phyloP scores from a whole-genome alignment of 345 rosid genomes.

The Erysimum cheiranthoides region DNA sequence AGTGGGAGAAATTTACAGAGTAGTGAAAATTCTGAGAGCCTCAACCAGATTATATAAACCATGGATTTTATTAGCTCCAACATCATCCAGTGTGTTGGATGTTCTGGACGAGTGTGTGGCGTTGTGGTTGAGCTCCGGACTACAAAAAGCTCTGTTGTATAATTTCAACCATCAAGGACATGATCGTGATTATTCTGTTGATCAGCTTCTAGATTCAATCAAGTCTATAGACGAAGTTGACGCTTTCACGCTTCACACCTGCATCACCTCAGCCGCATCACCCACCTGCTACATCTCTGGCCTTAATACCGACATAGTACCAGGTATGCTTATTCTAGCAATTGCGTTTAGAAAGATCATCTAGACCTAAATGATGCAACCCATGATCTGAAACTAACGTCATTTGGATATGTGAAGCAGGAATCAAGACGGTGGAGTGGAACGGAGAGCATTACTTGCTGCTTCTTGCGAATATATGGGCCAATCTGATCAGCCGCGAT shows the following conservation, averaged over 20 bases:
- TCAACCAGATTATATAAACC: conserved; percentile 74
- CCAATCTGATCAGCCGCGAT: conserved; percentile 59
- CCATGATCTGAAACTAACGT: not conserved
- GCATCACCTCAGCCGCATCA: conserved; percentile 56
- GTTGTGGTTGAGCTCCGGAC: conserved; percentile 79
- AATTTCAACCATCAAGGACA: conserved; percentile 46
- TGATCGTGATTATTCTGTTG: conserved; percentile 33
- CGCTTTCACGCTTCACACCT: conserved; percentile 47
- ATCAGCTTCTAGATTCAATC: conserved; percentile 58
- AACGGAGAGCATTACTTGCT: conserved; percentile 62
- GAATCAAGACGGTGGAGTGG: conserved; percentile 69
- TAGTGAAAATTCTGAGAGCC: conserved; percentile 63
- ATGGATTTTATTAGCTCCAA: conserved; percentile 63
- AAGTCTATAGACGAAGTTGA: conserved; percentile 55
- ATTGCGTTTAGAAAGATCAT: conserved; percentile 4
- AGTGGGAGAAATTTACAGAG: conserved; percentile 85
- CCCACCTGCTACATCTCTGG: conserved; percentile 66
- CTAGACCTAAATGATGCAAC: conserved; percentile 1
- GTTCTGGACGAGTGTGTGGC: conserved; percentile 65
- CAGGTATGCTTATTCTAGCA: conserved; percentile 54
- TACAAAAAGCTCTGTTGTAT: conserved; percentile 63
- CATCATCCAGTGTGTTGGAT: conserved; percentile 40
- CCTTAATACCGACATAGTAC: conserved; percentile 51
- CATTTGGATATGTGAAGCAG: conserved; percentile 47
- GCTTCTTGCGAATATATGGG: conserved; percentile 84